Percentiles rank a stretch among this genome's conserved stretches.
phyloP scores from a whole-genome alignment of 331 rosid species.

The Ulmus americana region DNA sequence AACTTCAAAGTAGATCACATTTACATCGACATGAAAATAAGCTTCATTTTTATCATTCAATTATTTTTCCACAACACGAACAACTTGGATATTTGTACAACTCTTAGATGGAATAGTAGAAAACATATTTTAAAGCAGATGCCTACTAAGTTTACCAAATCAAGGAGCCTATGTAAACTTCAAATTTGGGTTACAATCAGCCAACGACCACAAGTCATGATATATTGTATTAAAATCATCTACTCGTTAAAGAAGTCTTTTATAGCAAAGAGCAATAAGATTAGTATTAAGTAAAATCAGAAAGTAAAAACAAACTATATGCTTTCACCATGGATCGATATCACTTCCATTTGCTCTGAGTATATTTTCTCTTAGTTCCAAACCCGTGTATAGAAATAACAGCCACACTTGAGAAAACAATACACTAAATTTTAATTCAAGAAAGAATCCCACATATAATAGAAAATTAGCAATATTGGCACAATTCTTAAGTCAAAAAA shows the following conservation, averaged over 20 bases:
- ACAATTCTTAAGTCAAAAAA: too few relatives aligned
- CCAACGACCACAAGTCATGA: too few relatives aligned
- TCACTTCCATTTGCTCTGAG: constrained; percentile 95
- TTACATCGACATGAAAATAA: too few relatives aligned
- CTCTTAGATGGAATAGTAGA: too few relatives aligned
- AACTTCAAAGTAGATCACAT: too few relatives aligned
- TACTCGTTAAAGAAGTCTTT: neutral
- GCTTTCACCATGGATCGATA: constrained; percentile 80
- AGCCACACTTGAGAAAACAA: constrained; percentile 91
- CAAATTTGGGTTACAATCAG: too few relatives aligned
- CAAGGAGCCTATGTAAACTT: too few relatives aligned
- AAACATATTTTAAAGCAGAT: too few relatives aligned
- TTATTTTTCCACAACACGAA: too few relatives aligned
- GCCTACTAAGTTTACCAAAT: too few relatives aligned
- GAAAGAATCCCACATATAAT: constrained; percentile 16
- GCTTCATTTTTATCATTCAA: too few relatives aligned
- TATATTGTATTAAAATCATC: neutral
- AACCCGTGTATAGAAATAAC: constrained; percentile 87
- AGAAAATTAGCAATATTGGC: constrained; percentile 12
- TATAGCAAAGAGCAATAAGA: neutral
- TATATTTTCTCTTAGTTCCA: constrained; percentile 93
- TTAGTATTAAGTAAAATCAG: neutral
- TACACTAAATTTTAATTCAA: constrained; percentile 26
- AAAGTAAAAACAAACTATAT: neutral
- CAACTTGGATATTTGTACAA: too few relatives aligned